Base-by-base conservation (phyloP, 1,284 basidiomycete species). In the Cutaneotrichosporon arboriforme region DNA sequence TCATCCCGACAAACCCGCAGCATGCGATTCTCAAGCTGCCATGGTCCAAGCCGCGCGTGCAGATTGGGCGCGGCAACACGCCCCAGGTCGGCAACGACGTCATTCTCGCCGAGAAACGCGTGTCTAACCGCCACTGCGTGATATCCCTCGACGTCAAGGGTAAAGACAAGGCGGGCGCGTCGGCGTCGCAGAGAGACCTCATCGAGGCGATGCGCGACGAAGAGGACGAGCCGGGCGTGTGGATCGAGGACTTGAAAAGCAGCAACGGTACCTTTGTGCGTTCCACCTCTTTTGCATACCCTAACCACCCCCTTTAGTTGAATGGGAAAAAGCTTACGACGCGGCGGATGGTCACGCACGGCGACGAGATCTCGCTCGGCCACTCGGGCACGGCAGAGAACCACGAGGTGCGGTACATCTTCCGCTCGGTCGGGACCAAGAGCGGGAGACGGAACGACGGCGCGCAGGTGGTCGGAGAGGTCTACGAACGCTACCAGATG, bases 201-300 rank as follows among this genome's bases (percentile, higher is more conserved):
- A 51, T 67, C 10, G 61, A 67, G 46, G 43, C 53, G 22, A 63
- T 66, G 58, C 65, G 62, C 47, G 65, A 69, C 34, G 62, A 66
- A 8, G 70, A 72, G 20, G 66, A 69, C 1, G 75, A 77, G 42
- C 80, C 83, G 0, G 79, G 80, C 8, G 82, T 90, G 8, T 79
- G 79, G 42, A 80, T 92, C 17, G 76, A 78, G 10, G 90, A 93
- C 72, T 50, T 74, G 43, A 70, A 75, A 45, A 90, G 86, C 15
- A 88, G 84, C 52, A 93, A 93, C 64, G 89, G 89, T 0, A 92
- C 90, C 9, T 92, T 81, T 74, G 88, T 90, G 74, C 69, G 87
- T 79, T 13, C 42, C 38, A 39, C 26, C 17, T n/a, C 40, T 17
- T 5, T 17, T 9, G 13, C 14, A 20, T 36, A 10, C 13, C 36